phyloP scores from a whole-genome alignment of 2,329 filamentous ascomycete genomes.

The Chrysoporthe cubensis region DNA sequence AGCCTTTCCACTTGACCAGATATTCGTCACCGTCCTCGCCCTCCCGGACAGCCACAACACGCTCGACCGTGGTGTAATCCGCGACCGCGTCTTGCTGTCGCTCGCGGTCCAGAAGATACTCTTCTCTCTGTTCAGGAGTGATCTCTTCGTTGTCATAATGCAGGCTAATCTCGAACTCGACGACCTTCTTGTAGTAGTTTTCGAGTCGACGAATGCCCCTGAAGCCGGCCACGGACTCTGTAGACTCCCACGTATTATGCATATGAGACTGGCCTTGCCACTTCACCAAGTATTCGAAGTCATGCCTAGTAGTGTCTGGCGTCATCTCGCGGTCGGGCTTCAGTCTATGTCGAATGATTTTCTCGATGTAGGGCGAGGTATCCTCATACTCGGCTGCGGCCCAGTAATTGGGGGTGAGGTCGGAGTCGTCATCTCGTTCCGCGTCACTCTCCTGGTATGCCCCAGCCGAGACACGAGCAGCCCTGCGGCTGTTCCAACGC shows the following conservation, averaged over 20 bases:
- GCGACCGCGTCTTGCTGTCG: constrained; percentile 84
- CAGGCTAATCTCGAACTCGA: constrained; percentile 79
- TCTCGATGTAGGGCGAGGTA: constrained; percentile 83
- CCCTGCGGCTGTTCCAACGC: constrained; percentile 87
- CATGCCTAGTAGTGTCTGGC: constrained; percentile 64
- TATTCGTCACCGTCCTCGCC: constrained; percentile 85
- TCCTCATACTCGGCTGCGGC: constrained; percentile 70
- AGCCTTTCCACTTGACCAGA: constrained; percentile 93
- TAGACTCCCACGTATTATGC: constrained; percentile 93
- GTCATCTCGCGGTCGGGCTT: constrained; percentile 68
- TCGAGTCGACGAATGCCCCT: constrained; percentile 88
- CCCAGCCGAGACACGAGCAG: constrained; percentile 69
- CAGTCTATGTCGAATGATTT: constrained; percentile 83
- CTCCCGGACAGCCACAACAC: constrained; percentile 82
- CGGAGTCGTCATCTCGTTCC: constrained; percentile 68
- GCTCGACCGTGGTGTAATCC: constrained; percentile 90
- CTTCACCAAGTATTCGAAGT: constrained; percentile 93
- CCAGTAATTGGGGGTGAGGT: constrained; percentile 73
- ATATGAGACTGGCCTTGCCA: constrained; percentile 96
- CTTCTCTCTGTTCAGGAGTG: constrained; percentile 84
- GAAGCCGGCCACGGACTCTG: constrained; percentile 72
- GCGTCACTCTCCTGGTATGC: constrained; percentile 69
- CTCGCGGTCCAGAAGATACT: constrained; percentile 94
- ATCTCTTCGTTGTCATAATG: constrained; percentile 74
- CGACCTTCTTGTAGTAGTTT: constrained; percentile 88